phyloP scores from a whole-genome alignment of 2,329 filamentous ascomycete species.

The Fusarium cicatricum region DNA sequence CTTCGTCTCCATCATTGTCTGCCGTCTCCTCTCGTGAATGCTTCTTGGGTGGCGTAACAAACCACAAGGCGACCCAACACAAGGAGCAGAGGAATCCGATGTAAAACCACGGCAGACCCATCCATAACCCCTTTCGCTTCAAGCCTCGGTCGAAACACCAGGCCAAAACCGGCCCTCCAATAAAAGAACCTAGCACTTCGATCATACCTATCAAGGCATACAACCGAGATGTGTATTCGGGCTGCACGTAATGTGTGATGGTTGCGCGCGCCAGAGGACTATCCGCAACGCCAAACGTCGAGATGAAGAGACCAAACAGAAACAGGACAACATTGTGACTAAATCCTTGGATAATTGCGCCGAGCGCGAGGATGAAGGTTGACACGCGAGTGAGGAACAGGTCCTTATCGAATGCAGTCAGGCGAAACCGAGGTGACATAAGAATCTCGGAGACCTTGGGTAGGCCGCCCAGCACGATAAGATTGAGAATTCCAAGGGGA shows the following conservation, averaged over 20 bases:
- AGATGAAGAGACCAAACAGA: slow-evolving; percentile 49
- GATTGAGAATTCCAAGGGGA: slow-evolving; percentile 50
- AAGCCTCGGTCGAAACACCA: slow-evolving; percentile 50
- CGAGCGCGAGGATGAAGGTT: slow-evolving; percentile 44
- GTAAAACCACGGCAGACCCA: slow-evolving; percentile 53
- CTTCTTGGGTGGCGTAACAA: slow-evolving; percentile 47
- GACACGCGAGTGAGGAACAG: slow-evolving; percentile 48
- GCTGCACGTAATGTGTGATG: slow-evolving; percentile 49
- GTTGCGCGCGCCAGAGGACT: slow-evolving; percentile 52
- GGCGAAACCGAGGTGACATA: slow-evolving; percentile 45
- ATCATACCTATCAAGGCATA: slow-evolving; percentile 53
- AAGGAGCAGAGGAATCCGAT: slow-evolving; percentile 43
- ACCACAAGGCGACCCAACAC: slow-evolving; percentile 42
- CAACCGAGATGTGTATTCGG: slow-evolving; percentile 50
- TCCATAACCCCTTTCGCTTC: slow-evolving; percentile 47
- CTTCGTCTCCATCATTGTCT: slow-evolving; percentile 28
- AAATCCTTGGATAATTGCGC: slow-evolving; percentile 47
- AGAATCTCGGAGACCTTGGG: slow-evolving; percentile 48
- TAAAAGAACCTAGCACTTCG: slow-evolving; percentile 50
- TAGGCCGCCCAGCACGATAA: slow-evolving; percentile 48
- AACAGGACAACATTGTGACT: slow-evolving; percentile 47
- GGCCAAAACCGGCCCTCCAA: slow-evolving; percentile 52
- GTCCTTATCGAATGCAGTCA: slow-evolving; percentile 50
- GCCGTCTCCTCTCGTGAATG: slow-evolving; percentile 13
- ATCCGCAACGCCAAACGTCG: slow-evolving; percentile 50